phyloP scores from a whole-genome alignment of 495 filamentous ascomycete species.

The Tuber brumale region DNA sequence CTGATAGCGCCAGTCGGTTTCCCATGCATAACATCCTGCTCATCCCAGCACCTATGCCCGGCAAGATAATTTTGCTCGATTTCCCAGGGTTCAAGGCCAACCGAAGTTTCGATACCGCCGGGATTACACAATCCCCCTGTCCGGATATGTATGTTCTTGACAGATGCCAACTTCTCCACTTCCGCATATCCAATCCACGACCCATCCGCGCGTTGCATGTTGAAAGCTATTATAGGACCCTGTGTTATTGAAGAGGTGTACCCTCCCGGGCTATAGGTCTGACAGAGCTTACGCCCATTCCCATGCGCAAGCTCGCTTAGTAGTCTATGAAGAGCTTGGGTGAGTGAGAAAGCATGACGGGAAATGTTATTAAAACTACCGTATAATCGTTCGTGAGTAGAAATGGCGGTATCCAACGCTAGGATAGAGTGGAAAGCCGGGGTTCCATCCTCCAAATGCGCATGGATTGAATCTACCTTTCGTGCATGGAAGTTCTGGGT shows the following conservation, averaged over 20 bases:
- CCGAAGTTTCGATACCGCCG: constrained; percentile 64
- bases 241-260: constrained; percentile 45
- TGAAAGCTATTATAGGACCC: constrained; percentile 81
- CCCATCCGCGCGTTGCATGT: constrained; percentile 59
- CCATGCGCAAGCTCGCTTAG: constrained; percentile 57
- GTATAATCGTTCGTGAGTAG: constrained; percentile 62
- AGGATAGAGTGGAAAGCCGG: constrained; percentile 82
- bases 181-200: constrained; percentile 74
- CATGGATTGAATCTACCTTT: constrained; percentile 67
- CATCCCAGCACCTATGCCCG: constrained; percentile 71
- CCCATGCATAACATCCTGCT: constrained; percentile 71
- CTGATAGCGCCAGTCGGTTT: constrained; percentile 84
- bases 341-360: constrained; percentile 66
- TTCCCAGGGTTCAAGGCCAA: constrained; percentile 67
- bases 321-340: constrained; percentile 52
- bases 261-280: constrained; percentile 44
- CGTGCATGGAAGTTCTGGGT: constrained; percentile 67
- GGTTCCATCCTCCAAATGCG: constrained; percentile 82
- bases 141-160: constrained; percentile 72
- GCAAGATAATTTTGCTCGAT: constrained; percentile 72
- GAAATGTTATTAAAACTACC: constrained; percentile 63
- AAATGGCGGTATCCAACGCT: constrained; percentile 66
- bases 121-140: constrained; percentile 89
- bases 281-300: constrained; percentile 51
- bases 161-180: constrained; percentile 71